Percentiles rank a stretch among this genome's conserved stretches.
These are phyloP conservation scores for Metschnikowia hibisci DNA, from an alignment of 805 yeast genomes.

Conservation along the genomic window DNA sequence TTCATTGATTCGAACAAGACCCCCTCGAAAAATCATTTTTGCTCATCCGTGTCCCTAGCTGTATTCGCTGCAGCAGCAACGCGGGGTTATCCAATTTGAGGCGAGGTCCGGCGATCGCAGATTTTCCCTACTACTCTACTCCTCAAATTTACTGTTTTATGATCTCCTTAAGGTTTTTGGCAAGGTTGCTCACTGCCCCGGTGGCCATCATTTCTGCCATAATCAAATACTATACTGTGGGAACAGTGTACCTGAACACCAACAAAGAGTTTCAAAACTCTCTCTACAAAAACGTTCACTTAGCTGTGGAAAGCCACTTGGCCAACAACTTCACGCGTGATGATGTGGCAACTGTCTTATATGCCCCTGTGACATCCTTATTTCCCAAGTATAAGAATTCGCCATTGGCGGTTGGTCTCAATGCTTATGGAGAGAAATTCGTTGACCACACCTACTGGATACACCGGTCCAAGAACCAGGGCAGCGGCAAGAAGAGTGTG, in stretches of 20 bases:
- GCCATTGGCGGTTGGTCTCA: slow-evolving; percentile 12
- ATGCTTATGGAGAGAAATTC: slow-evolving; percentile 15
- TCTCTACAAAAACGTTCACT: slow-evolving; percentile 27
- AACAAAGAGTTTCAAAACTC: slow-evolving; percentile 27
- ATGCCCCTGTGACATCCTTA: slow-evolving; percentile 21
- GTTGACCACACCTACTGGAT: slow-evolving; percentile 17
- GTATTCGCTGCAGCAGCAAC: background rate
- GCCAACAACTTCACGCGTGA: slow-evolving; percentile 21
- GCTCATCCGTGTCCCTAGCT: too few relatives aligned
- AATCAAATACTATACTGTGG: slow-evolving; percentile 29
- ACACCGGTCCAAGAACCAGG: slow-evolving; percentile 3
- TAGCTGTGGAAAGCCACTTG: slow-evolving; percentile 25
- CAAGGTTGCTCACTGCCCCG: slow-evolving; percentile 24
- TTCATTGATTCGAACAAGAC: too few relatives aligned
- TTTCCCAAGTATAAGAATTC: slow-evolving; percentile 14
- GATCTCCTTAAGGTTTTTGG: slow-evolving; percentile 21
- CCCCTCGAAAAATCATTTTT: too few relatives aligned
- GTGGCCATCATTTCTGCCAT: slow-evolving; percentile 18
- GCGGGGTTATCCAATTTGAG: background rate
- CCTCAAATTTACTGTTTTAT: slow-evolving; percentile 4
- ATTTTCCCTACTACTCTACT: background rate
- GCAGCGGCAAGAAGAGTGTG: slow-evolving; percentile 13
- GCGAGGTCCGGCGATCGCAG: too few relatives aligned
- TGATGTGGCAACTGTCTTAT: slow-evolving; percentile 22
- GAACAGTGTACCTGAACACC: slow-evolving; percentile 28